Evolutionary conservation across 768 basidiomycete species (phyloP), one percentile per base, ranked within the genome.

Genomic region (Hypsizygus marmoreus): DNA sequence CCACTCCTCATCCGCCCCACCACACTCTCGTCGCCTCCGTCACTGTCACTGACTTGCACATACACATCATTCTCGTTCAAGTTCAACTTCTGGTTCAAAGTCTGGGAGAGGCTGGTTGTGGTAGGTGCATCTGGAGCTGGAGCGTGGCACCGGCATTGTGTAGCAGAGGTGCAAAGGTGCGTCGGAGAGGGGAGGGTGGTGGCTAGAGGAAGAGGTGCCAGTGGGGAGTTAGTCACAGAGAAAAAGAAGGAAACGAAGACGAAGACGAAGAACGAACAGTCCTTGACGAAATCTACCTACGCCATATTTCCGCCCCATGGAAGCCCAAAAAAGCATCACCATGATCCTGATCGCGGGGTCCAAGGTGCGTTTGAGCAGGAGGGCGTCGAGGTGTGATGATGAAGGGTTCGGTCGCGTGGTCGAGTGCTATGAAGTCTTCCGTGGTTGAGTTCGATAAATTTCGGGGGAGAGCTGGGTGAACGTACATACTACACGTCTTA

Each of bases 1-100:
- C 81, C 81, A 50, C 79, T 82, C 36, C 82, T 67, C 60, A 82
- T 59, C 37, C 82, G 65, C n/a, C 76, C 73, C 19, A 79, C 65
- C 8, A 81, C 58, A 47, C 73, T n/a, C 73, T 76, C 0, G 67
- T 76, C n/a, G 57, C 66, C 26, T 57, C 61, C 32, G 54, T 61
- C 13, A 57, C 59, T 38, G 43, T 47, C n/a, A 57, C 49, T 47
- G 48, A n/a, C n/a, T 58, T 50, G 23, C 45, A 37, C 17, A 40
- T 20, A 7, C 40, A 33, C 5, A 49, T 34, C 9, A 5, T 49
- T 44, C 28, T 40, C 43, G 16, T 51, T 47, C 17, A 40, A 32
- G 53, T 28, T n/a, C 24, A 22, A 20, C 20, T 3, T 20, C 32
- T 58, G 10, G n/a, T n/a, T n/a, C n/a, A n/a, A n/a, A n/a, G n/a